These are phyloP conservation scores for Suhomyces sp. DNA, from an alignment of 805 yeast species.

Conservation along the genomic window DNA sequence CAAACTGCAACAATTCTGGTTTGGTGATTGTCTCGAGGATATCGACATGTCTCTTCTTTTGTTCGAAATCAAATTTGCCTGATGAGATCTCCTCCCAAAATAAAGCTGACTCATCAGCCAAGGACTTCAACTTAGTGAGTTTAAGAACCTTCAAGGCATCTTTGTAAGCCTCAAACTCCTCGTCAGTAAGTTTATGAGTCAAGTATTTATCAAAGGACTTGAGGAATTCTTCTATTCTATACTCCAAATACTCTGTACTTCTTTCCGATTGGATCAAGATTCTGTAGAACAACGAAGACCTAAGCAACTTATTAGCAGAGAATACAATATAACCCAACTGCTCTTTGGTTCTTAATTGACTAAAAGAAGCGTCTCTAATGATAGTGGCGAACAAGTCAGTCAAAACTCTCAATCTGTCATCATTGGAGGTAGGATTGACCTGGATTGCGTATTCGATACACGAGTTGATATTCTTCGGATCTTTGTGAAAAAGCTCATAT, in stretches of 20 bases:
- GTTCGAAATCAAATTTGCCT: slow-evolving; percentile 76
- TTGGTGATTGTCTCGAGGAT: slow-evolving; percentile 52
- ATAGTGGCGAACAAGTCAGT: slow-evolving; percentile 70
- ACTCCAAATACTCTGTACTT: slow-evolving; percentile 67
- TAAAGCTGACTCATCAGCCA: slow-evolving; percentile 68
- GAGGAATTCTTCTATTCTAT: slow-evolving; percentile 70
- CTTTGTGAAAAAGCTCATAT: slow-evolving; percentile 53
- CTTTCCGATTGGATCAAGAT: slow-evolving; percentile 83
- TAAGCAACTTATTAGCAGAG: slow-evolving; percentile 63
- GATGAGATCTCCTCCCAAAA: slow-evolving; percentile 66
- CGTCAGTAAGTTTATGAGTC: slow-evolving; percentile 47
- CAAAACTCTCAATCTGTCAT: slow-evolving; percentile 39
- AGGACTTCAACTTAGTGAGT: slow-evolving; percentile 69
- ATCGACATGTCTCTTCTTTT: slow-evolving; percentile 55
- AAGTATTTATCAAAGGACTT: slow-evolving; percentile 44
- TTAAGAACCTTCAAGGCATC: slow-evolving; percentile 65
- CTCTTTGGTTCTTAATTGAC: slow-evolving; percentile 86
- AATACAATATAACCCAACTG: slow-evolving; percentile 94
- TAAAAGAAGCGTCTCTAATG: slow-evolving; percentile 83
- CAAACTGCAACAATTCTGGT: slow-evolving; percentile 56
- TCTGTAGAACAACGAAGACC: slow-evolving; percentile 72
- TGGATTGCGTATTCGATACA: slow-evolving; percentile 79
- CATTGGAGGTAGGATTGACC: slow-evolving; percentile 42
- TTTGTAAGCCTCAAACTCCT: slow-evolving; percentile 67
- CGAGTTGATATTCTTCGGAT: slow-evolving; percentile 72